Conservation (phyloP, 768 basidiomycete species). For the Mycena sanguinolenta region DNA sequence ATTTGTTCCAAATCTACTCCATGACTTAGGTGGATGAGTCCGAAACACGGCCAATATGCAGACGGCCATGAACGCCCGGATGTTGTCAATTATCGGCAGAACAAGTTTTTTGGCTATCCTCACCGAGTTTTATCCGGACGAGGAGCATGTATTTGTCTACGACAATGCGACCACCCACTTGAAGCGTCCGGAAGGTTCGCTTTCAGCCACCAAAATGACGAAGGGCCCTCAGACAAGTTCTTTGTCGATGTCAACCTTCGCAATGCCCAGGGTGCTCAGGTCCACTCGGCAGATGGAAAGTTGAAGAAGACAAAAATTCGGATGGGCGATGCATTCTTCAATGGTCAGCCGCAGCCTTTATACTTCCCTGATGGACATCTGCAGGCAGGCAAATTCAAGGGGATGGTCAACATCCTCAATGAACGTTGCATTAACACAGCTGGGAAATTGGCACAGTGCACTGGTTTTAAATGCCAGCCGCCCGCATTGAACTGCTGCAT, state of each 20-base stretch:
- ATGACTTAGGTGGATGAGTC: slow-evolving; percentile 18
- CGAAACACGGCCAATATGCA: slow-evolving; percentile 42
- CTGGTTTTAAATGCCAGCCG: slow-evolving; percentile 41
- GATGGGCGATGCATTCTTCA: slow-evolving; percentile 38
- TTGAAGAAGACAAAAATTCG: slow-evolving; percentile 1
- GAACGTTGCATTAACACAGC: slow-evolving; percentile 28
- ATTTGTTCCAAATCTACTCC: not conserved
- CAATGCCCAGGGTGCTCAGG: not conserved
- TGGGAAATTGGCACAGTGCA: slow-evolving; percentile 13
- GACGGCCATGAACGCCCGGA: slow-evolving; percentile 50
- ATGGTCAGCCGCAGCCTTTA: slow-evolving; percentile 43
- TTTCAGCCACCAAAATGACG: slow-evolving; percentile 41
- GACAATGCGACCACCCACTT: slow-evolving; percentile 21
- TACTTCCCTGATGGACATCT: slow-evolving; percentile 35
- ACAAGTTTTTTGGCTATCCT: slow-evolving; percentile 45
- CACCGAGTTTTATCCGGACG: slow-evolving; percentile 39
- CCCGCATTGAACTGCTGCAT: slow-evolving; percentile 38
- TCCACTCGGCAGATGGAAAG: not conserved
- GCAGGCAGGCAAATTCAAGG: slow-evolving; percentile 37
- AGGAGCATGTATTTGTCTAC: slow-evolving; percentile 36
- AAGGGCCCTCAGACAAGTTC: slow-evolving; percentile 22
- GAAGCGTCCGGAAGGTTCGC: slow-evolving; percentile 41
- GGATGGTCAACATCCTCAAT: slow-evolving; percentile 33
- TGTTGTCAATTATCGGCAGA: slow-evolving; percentile 45
- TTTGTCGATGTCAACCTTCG: not conserved